A percentile compares a stretch with the other conserved stretches of the same genome.
phyloP scores from a whole-genome alignment of 345 rosid species.

The Lumnitzera littorea region DNA sequence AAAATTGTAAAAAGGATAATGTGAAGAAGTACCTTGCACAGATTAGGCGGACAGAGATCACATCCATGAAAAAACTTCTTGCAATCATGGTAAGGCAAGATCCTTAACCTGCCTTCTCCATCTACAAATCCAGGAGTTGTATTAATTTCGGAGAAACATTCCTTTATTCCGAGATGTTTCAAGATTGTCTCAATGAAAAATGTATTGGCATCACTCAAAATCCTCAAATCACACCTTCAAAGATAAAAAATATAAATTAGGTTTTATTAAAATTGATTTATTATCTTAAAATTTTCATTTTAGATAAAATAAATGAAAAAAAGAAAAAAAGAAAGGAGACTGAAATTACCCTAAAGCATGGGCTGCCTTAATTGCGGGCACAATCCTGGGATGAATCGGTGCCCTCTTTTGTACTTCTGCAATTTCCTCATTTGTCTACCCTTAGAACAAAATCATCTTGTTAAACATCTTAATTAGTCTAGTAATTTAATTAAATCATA shows the following conservation, averaged over 20 bases:
- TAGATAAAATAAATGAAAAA: too few species aligned
- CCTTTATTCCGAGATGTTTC: slow-evolving; percentile 53
- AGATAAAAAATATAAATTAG: neutral
- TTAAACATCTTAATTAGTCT: too few species aligned
- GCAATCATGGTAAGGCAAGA: slow-evolving; percentile 59
- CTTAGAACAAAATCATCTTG: too few species aligned
- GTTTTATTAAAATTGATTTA: neutral
- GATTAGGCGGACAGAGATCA: slow-evolving; percentile 67
- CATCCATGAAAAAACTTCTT: slow-evolving; percentile 50
- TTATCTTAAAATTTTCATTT: too few species aligned
- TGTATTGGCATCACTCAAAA: slow-evolving; percentile 70
- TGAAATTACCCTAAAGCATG: slow-evolving; percentile 59
- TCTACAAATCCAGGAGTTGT: slow-evolving; percentile 62
- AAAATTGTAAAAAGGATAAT: neutral
- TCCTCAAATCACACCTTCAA: slow-evolving; percentile 72
- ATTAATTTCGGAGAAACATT: slow-evolving; percentile 76
- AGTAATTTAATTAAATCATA: too few species aligned
- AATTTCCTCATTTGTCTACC: slow-evolving; percentile 55
- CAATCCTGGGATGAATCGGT: slow-evolving; percentile 61
- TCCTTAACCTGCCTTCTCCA: slow-evolving; percentile 46
- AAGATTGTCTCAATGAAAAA: slow-evolving; percentile 71
- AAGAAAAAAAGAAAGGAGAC: too few species aligned
- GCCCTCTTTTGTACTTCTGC: slow-evolving; percentile 34
- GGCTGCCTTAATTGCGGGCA: slow-evolving; percentile 67
- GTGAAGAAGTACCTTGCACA: slow-evolving; percentile 81